These are phyloP conservation scores for Dentipellis fragilis DNA, from an alignment of 768 basidiomycete genomes.

Conservation along the genomic window DNA sequence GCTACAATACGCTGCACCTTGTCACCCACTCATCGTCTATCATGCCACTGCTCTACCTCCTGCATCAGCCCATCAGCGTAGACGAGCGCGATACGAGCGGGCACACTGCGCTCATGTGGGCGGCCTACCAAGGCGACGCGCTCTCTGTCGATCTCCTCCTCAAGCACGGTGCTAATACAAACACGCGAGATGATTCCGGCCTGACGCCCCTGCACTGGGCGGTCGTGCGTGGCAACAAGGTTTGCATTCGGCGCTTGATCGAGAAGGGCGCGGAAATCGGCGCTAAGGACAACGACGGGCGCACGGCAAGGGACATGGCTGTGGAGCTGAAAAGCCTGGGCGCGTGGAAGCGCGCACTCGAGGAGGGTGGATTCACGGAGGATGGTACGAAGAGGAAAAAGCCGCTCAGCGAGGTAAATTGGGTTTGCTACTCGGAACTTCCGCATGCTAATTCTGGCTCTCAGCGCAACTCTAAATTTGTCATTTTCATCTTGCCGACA, in stretches of 20 bases:
- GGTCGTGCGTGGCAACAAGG: slow-evolving; percentile 87
- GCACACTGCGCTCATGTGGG: slow-evolving; percentile 97
- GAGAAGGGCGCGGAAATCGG: slow-evolving; percentile 79
- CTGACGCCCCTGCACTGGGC: slow-evolving; percentile 95
- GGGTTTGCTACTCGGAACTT: neutral
- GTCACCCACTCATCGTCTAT: slow-evolving; percentile 91
- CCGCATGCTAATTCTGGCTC: neutral
- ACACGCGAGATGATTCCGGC: slow-evolving; percentile 69
- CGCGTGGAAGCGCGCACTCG: slow-evolving; percentile 82
- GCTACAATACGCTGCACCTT: slow-evolving; percentile 92
- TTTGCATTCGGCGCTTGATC: slow-evolving; percentile 74
- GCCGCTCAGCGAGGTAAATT: slow-evolving; percentile 57
- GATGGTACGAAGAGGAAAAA: slow-evolving; percentile 57
- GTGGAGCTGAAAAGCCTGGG: slow-evolving; percentile 83
- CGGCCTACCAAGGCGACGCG: slow-evolving; percentile 96
- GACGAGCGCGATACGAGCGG: slow-evolving; percentile 88
- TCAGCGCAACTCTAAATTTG: slow-evolving; percentile 73
- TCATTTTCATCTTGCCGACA: slow-evolving; percentile 70
- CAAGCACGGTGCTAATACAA: slow-evolving; percentile 75
- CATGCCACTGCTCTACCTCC: slow-evolving; percentile 86
- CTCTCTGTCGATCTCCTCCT: slow-evolving; percentile 87
- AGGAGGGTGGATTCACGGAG: slow-evolving; percentile 78
- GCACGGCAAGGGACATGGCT: slow-evolving; percentile 93
- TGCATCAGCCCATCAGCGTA: slow-evolving; percentile 89
- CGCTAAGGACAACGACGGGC: slow-evolving; percentile 72